Evolutionary conservation across 2,329 filamentous ascomycete genomes (phyloP).

Genomic region (Zasmidium angulare): DNA sequence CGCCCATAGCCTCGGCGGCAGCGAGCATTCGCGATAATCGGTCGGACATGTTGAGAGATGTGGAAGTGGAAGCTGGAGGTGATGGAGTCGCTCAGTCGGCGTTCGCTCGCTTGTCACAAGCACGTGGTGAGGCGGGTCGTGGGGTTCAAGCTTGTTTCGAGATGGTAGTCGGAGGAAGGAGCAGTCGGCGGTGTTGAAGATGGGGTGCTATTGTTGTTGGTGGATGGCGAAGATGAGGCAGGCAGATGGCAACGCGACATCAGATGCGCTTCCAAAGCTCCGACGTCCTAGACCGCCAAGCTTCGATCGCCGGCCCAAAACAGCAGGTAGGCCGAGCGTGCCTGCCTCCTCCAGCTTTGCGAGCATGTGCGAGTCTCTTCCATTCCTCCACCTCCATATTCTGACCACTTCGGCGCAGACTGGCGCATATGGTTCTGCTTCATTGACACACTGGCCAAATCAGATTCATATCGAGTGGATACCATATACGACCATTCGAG

Average conservation of each 20-base stretch:
- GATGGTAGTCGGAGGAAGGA: conserved; percentile 1
- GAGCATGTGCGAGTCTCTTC: neutral
- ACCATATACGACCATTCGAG: neutral
- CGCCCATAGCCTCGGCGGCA: conserved; percentile 64
- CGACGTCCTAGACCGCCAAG: neutral
- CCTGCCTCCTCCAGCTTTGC: conserved; percentile 3
- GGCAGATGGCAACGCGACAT: conserved; percentile 18
- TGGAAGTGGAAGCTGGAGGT: conserved; percentile 10
- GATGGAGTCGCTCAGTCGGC: neutral
- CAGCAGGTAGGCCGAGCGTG: neutral
- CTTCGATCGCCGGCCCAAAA: neutral
- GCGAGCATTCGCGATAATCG: conserved; percentile 86
- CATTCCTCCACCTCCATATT: neutral
- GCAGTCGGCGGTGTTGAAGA: conserved; percentile 1
- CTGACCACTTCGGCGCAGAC: neutral
- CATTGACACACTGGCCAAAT: neutral
- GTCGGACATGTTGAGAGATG: conserved; percentile 64
- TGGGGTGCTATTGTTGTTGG: conserved; percentile 3
- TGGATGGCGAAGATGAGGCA: conserved; percentile 2
- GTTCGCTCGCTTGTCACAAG: neutral
- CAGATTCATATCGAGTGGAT: neutral
- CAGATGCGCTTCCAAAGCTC: neutral
- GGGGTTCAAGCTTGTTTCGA: neutral
- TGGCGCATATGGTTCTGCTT: neutral
- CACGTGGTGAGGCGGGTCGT: neutral